These are phyloP conservation scores for Balamuthia mandrillaris DNA, from an alignment of 208 protist species.

Conservation along the genomic window DNA sequence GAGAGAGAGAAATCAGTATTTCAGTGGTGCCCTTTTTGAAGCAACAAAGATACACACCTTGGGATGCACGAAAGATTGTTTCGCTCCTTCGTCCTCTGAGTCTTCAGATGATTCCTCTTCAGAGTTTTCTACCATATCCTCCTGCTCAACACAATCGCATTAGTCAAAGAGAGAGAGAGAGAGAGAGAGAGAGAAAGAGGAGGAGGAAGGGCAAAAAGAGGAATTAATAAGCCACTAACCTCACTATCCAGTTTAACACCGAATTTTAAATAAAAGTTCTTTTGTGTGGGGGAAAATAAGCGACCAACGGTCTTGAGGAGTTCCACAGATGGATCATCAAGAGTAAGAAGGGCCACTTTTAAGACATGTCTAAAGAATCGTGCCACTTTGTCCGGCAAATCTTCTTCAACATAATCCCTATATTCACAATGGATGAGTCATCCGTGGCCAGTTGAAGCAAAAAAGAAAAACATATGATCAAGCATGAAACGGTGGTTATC, in stretches of 20 bases:
- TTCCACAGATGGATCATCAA: not conserved
- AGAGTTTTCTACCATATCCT: not conserved
- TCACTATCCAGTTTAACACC: not conserved
- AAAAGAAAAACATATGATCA: not conserved
- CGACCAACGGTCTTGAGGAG: not conserved
- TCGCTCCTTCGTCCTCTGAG: not conserved
- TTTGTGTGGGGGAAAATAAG: not conserved
- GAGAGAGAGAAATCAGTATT: not conserved
- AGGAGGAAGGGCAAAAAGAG: not conserved
- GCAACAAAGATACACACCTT: not conserved
- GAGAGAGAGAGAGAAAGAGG: not conserved
- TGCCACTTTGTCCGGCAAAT: not conserved
- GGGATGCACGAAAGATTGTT: not conserved
- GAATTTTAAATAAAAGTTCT: not conserved
- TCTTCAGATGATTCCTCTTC: not conserved
- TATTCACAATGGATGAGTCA: not conserved
- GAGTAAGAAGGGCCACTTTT: not conserved
- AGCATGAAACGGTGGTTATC: not conserved
- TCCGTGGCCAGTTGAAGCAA: not conserved
- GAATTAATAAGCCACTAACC: not conserved
- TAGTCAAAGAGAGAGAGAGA: not conserved
- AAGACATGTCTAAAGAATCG: not conserved
- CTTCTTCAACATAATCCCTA: not conserved
- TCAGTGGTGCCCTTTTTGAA: not conserved
- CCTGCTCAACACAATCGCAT: not conserved